Conservation (phyloP, 805 yeast species). For the Candida golubevii region DNA sequence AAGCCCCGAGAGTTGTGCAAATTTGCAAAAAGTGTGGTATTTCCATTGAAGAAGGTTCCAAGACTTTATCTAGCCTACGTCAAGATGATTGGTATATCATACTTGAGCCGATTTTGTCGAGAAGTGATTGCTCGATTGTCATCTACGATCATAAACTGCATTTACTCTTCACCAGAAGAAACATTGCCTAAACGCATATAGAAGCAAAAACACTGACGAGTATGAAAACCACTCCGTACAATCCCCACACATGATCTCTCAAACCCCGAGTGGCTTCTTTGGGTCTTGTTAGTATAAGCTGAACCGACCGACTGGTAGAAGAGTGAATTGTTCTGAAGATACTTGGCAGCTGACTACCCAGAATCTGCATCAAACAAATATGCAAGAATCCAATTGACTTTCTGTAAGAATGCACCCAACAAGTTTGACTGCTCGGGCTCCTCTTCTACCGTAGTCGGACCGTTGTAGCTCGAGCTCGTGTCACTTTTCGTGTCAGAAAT, state of each 20-base stretch:
- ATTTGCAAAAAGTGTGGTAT: conserved; percentile 36
- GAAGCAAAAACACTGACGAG: conserved; percentile 6
- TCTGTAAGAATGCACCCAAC: conserved; percentile 5
- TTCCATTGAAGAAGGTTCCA: conserved; percentile 11
- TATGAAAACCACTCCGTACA: conserved; percentile 4
- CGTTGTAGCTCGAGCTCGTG: conserved; percentile 1
- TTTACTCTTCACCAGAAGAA: conserved; percentile 10
- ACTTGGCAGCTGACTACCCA: conserved; percentile 1
- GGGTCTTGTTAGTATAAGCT: conserved; percentile 4
- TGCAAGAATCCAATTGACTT: conserved; percentile 9
- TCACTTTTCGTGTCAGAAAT: not conserved
- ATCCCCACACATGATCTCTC: conserved; percentile 2
- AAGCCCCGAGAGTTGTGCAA: conserved; percentile 19
- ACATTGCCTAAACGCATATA: not conserved
- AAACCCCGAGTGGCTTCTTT: conserved; percentile 9
- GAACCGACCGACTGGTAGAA: conserved; percentile 6
- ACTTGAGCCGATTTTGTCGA: conserved; percentile 16
- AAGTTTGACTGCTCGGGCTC: conserved; percentile 3
- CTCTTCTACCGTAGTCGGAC: conserved; percentile 5
- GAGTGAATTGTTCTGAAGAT: conserved; percentile 4
- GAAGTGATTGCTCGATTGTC: conserved; percentile 12
- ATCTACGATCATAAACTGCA: conserved; percentile 15
- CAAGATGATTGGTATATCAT: conserved; percentile 19
- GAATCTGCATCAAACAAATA: conserved; percentile 9
- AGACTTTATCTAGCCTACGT: conserved; percentile 9